Evolutionary conservation across 2,329 filamentous ascomycete genomes (phyloP).

Genomic region (Botrytis elliptica): DNA sequence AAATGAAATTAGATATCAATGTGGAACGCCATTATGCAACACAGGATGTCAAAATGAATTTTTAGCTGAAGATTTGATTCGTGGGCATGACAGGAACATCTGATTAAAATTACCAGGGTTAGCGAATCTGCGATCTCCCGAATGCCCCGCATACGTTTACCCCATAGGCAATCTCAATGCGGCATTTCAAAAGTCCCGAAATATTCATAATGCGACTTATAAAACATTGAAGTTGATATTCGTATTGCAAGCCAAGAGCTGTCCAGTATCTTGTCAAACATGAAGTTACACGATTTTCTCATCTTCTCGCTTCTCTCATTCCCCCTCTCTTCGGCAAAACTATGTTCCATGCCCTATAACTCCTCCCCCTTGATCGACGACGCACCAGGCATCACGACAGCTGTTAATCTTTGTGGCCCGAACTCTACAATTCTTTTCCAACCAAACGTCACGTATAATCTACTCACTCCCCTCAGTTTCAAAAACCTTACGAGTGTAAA

Average conservation of each 20-base stretch:
- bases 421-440: slow-evolving; percentile 13
- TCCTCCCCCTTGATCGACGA: neutral
- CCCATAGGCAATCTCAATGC: neutral
- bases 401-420: neutral
- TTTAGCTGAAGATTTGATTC: neutral
- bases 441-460: slow-evolving; percentile 8
- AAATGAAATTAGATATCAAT: neutral
- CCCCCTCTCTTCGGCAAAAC: slow-evolving; percentile 1
- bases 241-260: neutral
- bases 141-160: neutral
- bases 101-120: neutral
- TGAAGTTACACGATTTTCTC: neutral
- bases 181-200: neutral
- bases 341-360: slow-evolving; percentile 15
- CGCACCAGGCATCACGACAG: neutral
- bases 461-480: slow-evolving; percentile 10
- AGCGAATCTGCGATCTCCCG: neutral
- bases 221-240: neutral
- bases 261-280: neutral
- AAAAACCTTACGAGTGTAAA: neutral
- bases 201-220: neutral
- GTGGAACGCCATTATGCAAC: neutral
- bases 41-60: neutral
- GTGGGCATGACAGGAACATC: neutral
- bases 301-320: neutral